phyloP scores from a whole-genome alignment of 2,329 filamentous ascomycete species.

The Lachnellula subtilissima region DNA sequence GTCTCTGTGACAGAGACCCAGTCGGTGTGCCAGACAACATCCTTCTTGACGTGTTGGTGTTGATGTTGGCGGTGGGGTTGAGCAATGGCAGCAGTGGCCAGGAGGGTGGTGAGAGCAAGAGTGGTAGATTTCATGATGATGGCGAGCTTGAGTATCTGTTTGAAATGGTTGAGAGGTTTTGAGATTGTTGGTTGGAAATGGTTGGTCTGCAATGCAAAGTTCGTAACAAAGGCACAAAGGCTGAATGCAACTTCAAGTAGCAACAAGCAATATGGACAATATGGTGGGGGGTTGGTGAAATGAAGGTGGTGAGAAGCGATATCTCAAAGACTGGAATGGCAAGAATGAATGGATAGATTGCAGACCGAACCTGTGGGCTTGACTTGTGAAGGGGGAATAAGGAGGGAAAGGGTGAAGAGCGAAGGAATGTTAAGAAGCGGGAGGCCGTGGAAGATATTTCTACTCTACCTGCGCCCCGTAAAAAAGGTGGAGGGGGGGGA shows the following conservation, averaged over 20 bases:
- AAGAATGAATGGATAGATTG: too few relatives aligned
- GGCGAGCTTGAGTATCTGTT: neutral
- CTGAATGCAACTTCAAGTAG: neutral
- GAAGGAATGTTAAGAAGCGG: too few relatives aligned
- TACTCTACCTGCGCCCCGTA: too few relatives aligned
- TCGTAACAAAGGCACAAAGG: neutral
- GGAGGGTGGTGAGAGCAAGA: slow-evolving; percentile 26
- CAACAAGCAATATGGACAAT: neutral
- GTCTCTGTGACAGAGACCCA: slow-evolving; percentile 44
- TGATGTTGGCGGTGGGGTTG: slow-evolving; percentile 36
- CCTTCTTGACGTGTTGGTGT: slow-evolving; percentile 19
- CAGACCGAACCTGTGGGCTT: neutral
- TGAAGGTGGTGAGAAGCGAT: neutral
- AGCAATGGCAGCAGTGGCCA: slow-evolving; percentile 28
- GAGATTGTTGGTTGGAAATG: too few relatives aligned
- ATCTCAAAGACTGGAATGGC: neutral
- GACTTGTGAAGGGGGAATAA: neutral
- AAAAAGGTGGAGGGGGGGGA: too few relatives aligned
- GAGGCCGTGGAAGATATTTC: too few relatives aligned
- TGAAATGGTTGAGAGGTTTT: too few relatives aligned
- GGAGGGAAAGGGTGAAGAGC: too few relatives aligned
- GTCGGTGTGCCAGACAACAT: slow-evolving; percentile 46
- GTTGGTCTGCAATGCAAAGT: too few relatives aligned
- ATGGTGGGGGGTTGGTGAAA: neutral
- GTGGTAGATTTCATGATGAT: slow-evolving; percentile 34